Conservation (phyloP, 2,329 filamentous ascomycete genomes). For the Drechslerella coelobrocha region DNA sequence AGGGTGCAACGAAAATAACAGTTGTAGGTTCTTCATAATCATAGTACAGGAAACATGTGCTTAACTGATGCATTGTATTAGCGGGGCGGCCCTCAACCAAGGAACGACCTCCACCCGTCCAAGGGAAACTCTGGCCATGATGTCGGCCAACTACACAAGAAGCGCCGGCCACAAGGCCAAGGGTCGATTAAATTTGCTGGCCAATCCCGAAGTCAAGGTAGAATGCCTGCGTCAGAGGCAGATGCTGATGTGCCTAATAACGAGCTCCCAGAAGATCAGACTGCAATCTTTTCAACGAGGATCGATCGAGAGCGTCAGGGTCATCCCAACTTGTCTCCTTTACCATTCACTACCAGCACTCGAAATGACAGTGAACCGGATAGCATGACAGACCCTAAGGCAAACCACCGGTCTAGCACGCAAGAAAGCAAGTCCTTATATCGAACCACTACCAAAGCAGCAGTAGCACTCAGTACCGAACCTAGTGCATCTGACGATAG, state of each 20-base stretch:
- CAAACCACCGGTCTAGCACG: background rate
- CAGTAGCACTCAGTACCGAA: background rate
- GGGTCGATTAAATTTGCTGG: background rate
- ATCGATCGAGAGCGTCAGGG: background rate
- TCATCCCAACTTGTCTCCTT: conserved; percentile 9
- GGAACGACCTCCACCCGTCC: conserved; percentile 10
- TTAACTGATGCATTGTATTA: conserved; percentile 4
- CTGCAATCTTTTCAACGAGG: background rate
- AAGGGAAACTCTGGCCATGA: background rate
- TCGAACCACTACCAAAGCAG: background rate
- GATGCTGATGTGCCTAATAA: background rate
- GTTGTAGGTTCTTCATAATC: conserved; percentile 6
- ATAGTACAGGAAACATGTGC: background rate
- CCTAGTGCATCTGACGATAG: background rate
- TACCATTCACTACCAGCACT: background rate
- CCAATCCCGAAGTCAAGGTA: background rate
- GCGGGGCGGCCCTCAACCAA: conserved; percentile 9
- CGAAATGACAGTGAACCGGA: background rate
- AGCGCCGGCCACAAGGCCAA: background rate
- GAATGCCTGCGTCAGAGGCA: background rate
- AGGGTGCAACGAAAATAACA: conserved; percentile 10
- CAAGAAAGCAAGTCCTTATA: background rate
- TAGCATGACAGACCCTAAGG: background rate
- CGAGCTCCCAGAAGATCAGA: background rate
- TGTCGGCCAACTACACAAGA: background rate